These are phyloP conservation scores for Friedmanniomyces endolithicus DNA, from an alignment of 495 filamentous ascomycete species.

Conservation along the genomic window DNA sequence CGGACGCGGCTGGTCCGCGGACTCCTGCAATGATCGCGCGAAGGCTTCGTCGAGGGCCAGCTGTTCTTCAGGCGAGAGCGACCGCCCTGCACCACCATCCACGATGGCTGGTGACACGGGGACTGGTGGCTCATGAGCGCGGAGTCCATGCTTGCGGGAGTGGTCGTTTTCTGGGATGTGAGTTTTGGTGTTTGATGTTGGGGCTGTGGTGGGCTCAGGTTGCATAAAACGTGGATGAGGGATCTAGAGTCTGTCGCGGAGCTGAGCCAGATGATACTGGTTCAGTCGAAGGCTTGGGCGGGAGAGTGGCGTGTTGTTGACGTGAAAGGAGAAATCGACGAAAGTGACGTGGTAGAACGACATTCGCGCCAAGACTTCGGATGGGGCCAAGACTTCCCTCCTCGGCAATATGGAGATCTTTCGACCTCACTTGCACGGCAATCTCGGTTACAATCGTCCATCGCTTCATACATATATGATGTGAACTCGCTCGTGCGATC, in stretches of 20 bases:
- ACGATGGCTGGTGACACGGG: conserved; percentile 19
- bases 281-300: conserved; percentile 23
- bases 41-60: conserved; percentile 13
- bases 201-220: conserved; percentile 56
- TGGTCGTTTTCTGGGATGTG: conserved; percentile 31
- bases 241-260: conserved; percentile 32
- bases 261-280: conserved; percentile 52
- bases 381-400: too few species aligned
- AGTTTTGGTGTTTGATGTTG: conserved; percentile 38
- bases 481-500: too few species aligned
- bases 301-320: conserved; percentile 8
- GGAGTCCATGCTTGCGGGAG: conserved; percentile 65
- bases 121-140: conserved; percentile 27
- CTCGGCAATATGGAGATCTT: too few species aligned
- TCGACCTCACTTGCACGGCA: too few species aligned
- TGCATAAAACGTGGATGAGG: conserved; percentile 66
- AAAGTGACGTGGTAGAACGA: neutral
- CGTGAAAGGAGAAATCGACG: conserved; percentile 1
- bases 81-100: conserved; percentile 4
- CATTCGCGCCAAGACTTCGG: neutral
- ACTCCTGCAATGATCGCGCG: conserved; percentile 11
- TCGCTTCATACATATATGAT: too few species aligned
- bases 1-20: neutral
- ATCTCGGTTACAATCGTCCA: too few species aligned
- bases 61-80: conserved; percentile 8